These are phyloP conservation scores for Fusarium buharicum DNA, from an alignment of 2,329 filamentous ascomycete genomes.

Conservation along the genomic window DNA sequence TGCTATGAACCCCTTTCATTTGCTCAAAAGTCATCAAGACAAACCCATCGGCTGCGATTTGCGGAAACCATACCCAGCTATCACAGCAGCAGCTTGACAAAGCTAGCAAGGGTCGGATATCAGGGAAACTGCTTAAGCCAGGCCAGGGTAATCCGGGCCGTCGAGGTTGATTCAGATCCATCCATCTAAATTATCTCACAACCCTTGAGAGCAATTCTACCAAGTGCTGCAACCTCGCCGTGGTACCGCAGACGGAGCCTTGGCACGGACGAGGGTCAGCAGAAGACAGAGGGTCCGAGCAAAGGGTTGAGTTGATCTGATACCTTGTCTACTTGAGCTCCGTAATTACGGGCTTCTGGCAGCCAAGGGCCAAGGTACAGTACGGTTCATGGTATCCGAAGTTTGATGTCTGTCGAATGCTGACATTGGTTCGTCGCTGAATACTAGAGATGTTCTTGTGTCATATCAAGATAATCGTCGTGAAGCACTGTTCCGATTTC, in stretches of 20 bases:
- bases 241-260: slow-evolving; percentile 29
- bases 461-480: slow-evolving; percentile 4
- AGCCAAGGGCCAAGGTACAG: no score
- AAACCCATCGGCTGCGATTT: slow-evolving; percentile 32
- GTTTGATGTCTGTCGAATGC: slow-evolving; percentile 4
- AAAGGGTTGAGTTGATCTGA: slow-evolving; percentile 19
- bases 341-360: slow-evolving; percentile 15
- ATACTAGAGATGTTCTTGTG: neutral
- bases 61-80: slow-evolving; percentile 34
- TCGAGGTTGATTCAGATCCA: slow-evolving; percentile 44
- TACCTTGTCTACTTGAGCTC: slow-evolving; percentile 5
- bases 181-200: slow-evolving; percentile 39
- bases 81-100: slow-evolving; percentile 20
- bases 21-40: slow-evolving; percentile 22
- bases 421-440: slow-evolving; percentile 10
- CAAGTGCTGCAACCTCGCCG: slow-evolving; percentile 30
- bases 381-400: slow-evolving; percentile 8
- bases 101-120: slow-evolving; percentile 15
- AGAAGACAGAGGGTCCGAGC: slow-evolving; percentile 32
- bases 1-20: slow-evolving; percentile 32
- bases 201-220: slow-evolving; percentile 28
- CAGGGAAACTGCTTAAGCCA: slow-evolving; percentile 25
- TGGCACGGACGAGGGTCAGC: slow-evolving; percentile 12
- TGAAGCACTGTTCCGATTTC: slow-evolving; percentile 22
- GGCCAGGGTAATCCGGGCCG: slow-evolving; percentile 37